Percentiles rank a stretch among this genome's conserved stretches.
phyloP scores from a whole-genome alignment of 2,329 filamentous ascomycete genomes.

The Stachybotrys chlorohalonatus region DNA sequence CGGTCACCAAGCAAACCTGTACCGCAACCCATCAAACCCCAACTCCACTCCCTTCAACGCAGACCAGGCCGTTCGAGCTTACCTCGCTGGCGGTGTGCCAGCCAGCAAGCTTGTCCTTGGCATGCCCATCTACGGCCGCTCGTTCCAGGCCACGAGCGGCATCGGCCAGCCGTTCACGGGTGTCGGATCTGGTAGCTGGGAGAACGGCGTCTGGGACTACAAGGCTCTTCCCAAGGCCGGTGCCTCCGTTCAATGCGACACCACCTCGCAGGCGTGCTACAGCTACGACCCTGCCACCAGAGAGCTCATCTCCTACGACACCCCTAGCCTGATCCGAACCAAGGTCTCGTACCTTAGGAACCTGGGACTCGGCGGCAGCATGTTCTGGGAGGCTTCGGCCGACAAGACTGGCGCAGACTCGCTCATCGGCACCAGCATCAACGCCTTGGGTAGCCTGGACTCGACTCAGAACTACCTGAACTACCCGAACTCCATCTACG shows the following conservation, averaged over 20 bases:
- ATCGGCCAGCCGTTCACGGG: slow-evolving; percentile 56
- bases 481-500: slow-evolving; percentile 46
- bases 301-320: slow-evolving; percentile 67
- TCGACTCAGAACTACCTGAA: slow-evolving; percentile 37
- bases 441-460: slow-evolving; percentile 32
- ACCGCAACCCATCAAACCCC: slow-evolving; percentile 42
- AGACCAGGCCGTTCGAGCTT: slow-evolving; percentile 54
- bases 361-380: slow-evolving; percentile 60
- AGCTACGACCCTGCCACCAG: slow-evolving; percentile 53
- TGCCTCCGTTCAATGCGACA: slow-evolving; percentile 49
- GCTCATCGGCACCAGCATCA: slow-evolving; percentile 44
- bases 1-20: slow-evolving; percentile 67
- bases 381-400: slow-evolving; percentile 79
- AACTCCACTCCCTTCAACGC: slow-evolving; percentile 61
- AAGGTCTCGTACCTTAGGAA: slow-evolving; percentile 60
- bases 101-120: slow-evolving; percentile 63
- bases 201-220: slow-evolving; percentile 71
- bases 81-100: slow-evolving; percentile 53
- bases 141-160: slow-evolving; percentile 41
- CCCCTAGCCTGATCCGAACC: slow-evolving; percentile 43
- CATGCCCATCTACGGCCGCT: slow-evolving; percentile 51
- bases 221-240: slow-evolving; percentile 61
- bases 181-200: slow-evolving; percentile 60
- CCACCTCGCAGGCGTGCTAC: slow-evolving; percentile 53
- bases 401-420: slow-evolving; percentile 53